Evolutionary conservation across 202 grass and related monocot genomes (phyloP).

Genomic region (Hordeum pubiflorum): DNA sequence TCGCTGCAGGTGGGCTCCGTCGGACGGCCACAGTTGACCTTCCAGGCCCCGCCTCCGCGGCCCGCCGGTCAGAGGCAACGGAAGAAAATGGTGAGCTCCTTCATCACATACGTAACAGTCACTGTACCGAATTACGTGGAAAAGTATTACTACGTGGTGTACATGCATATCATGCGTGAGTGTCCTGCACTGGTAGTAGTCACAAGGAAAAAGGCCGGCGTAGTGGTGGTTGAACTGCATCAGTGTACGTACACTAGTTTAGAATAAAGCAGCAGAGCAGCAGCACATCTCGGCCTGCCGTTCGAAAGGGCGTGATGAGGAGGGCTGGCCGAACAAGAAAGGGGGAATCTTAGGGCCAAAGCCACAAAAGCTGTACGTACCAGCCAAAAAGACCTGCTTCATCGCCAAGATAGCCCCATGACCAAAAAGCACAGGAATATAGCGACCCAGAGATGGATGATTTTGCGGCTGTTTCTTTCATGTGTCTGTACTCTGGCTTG

Average conservation of each 20-base stretch:
- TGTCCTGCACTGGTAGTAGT: background rate
- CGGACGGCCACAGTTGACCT: conserved; percentile 17
- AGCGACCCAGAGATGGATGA: background rate
- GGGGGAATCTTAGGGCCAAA: conserved; percentile 32
- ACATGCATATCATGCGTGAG: background rate
- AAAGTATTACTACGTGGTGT: background rate
- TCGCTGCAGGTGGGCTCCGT: conserved; percentile 28
- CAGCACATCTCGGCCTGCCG: conserved; percentile 12
- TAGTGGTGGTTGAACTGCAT: conserved; percentile 33
- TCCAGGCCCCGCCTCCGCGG: background rate
- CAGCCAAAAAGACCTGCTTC: conserved; percentile 33
- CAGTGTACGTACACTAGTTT: conserved; percentile 18
- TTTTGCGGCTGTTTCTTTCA: background rate
- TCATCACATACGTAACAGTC: background rate
- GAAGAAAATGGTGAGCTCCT: conserved; percentile 42
- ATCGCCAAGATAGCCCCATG: conserved; percentile 31
- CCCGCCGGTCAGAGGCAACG: conserved; percentile 19
- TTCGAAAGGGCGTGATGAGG: conserved; percentile 21
- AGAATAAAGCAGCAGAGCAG: conserved; percentile 28
- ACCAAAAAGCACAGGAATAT: conserved; percentile 7
- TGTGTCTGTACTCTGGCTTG: background rate
- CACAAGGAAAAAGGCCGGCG: conserved; percentile 15
- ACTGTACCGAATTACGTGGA: background rate
- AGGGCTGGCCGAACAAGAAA: conserved; percentile 9
- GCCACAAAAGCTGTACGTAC: conserved; percentile 27